Base-by-base conservation (phyloP, 306 rosid genomes). In the Carpinus fangiana region DNA sequence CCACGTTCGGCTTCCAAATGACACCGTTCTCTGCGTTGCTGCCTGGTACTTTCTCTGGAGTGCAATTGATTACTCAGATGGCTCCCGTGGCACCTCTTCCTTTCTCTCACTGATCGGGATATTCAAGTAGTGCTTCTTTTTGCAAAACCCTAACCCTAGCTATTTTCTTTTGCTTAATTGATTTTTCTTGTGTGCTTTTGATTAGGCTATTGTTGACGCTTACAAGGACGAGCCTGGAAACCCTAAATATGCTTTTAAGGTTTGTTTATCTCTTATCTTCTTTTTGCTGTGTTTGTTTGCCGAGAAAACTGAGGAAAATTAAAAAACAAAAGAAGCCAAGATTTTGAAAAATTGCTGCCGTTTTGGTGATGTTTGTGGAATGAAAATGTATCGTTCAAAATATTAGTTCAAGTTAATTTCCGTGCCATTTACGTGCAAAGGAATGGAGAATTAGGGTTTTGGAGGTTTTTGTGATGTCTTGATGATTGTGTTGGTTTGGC, bases 241-340 rank as follows among this genome's bases (percentile, higher is more conserved):
- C 88, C 88, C 93, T 75, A 96, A 96, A 79, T 96, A 85, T 65
- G 96, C 94, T 31, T 96, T 93, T 80, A 96, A 93, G 99, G 99
- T 95, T 21, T 18, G 82, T 81, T 76, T 78, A 38, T 51, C 34
- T 20, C 36, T 53, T 26, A 41, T 16, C 61, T 62, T 31, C n/a
- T 65, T 5, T 66, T 55, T 8, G 51, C n/a, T 11, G 17, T 7
- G 48, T 23, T 23, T 23, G 26, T 23, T 23, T 23, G 26, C 26
- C 0, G 26, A 23, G 26, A 23, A 23, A 23, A 23, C 26, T 23
- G 26, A 23, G 26, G 26, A 23, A 23, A 23, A 23, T 23, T 23
- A 23, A 23, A 23, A 23, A 23, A 23, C 26, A 23, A 23, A 47
- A 47, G 12, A 52, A 52, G 14, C 4, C 56, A 52, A 52, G 6